Evolutionary conservation across 2,329 filamentous ascomycete genomes (phyloP).

Genomic region (Paraphoma sp.): DNA sequence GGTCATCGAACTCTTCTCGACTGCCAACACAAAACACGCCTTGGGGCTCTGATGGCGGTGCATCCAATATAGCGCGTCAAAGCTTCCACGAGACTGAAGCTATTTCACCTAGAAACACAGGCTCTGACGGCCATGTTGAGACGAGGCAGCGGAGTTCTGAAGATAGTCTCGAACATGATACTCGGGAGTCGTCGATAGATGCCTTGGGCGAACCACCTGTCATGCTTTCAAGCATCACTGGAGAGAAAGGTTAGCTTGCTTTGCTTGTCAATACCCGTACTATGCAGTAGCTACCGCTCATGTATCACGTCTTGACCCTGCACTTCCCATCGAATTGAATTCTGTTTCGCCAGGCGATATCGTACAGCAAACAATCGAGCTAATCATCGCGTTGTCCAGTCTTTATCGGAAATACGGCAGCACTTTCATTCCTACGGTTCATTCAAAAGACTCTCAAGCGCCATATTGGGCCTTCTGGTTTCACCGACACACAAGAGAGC

Average conservation of each 20-base stretch:
- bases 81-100: slow-evolving; percentile 5
- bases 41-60: neutral
- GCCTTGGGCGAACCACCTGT: slow-evolving; percentile 28
- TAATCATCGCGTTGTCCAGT: slow-evolving; percentile 39
- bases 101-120: slow-evolving; percentile 3
- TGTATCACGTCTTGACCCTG: slow-evolving; percentile 34
- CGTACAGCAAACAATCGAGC: slow-evolving; percentile 1
- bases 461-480: slow-evolving; percentile 62
- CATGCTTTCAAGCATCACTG: slow-evolving; percentile 61
- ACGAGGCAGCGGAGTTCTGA: slow-evolving; percentile 5
- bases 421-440: slow-evolving; percentile 64
- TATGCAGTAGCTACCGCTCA: neutral
- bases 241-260: slow-evolving; percentile 49
- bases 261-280: neutral
- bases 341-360: too few species aligned
- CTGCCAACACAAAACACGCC: neutral
- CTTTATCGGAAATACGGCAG: slow-evolving; percentile 59
- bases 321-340: too few species aligned
- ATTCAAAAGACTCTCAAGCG: slow-evolving; percentile 56
- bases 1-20: slow-evolving; percentile 1
- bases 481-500: slow-evolving; percentile 59
- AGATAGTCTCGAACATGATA: slow-evolving; percentile 14
- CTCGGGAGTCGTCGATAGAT: slow-evolving; percentile 18
- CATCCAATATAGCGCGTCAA: neutral
- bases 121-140: neutral